Evolutionary conservation across 495 filamentous ascomycete genomes (phyloP).

Genomic region (Neurospora tetraspora): DNA sequence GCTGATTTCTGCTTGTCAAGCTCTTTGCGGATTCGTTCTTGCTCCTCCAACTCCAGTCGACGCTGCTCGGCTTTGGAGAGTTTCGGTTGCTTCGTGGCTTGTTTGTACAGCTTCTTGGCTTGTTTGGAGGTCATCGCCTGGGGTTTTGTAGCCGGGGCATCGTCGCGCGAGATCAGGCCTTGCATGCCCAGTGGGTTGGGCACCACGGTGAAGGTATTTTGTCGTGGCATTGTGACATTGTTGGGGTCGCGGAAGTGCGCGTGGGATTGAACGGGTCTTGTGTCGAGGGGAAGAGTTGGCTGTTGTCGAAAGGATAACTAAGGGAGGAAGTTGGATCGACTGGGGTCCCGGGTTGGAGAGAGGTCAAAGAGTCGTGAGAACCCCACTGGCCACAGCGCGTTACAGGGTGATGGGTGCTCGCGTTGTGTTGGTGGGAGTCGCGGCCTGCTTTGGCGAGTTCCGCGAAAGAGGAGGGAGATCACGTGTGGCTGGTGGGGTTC

Average conservation of each 20-base stretch:
- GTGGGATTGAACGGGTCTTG: too few relatives aligned
- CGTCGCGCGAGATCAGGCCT: conserved; percentile 9
- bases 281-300: background rate
- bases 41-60: conserved; percentile 30
- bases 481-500: background rate
- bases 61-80: conserved; percentile 32
- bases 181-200: conserved; percentile 18
- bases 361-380: background rate
- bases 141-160: background rate
- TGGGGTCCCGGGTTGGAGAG: background rate
- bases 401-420: background rate
- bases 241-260: too few relatives aligned
- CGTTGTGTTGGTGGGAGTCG: background rate
- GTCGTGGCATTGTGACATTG: conserved; percentile 12
- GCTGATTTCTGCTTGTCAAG: conserved; percentile 33
- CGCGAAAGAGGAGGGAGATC: background rate
- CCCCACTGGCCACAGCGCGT: background rate
- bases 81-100: conserved; percentile 20
- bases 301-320: background rate
- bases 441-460: background rate
- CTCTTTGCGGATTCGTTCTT: conserved; percentile 34
- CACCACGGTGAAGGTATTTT: conserved; percentile 17
- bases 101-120: conserved; percentile 28
- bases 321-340: background rate
- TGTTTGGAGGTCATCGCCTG: conserved; percentile 38